These are phyloP conservation scores for Limnomonas spitsbergensis DNA, from an alignment of 139 green algal species.

Conservation along the genomic window DNA sequence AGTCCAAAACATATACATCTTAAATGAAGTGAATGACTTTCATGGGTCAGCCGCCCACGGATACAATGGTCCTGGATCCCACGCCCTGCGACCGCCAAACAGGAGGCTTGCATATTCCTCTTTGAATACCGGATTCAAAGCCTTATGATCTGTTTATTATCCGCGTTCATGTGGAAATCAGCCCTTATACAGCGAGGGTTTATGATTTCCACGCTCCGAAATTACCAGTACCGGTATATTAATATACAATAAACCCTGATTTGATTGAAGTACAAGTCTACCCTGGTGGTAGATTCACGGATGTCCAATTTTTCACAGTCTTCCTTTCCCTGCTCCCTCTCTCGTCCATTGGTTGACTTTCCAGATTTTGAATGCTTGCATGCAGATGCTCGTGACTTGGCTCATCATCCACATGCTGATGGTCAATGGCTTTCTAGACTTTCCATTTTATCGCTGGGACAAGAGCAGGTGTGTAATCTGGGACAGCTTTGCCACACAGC, in stretches of 20 bases:
- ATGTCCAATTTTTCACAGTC: too few relatives aligned
- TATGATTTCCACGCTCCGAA: neutral
- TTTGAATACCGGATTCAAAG: too few relatives aligned
- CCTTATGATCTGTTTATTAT: too few relatives aligned
- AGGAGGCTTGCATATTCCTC: too few relatives aligned
- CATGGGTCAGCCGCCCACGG: neutral
- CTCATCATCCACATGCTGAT: constrained; percentile 27
- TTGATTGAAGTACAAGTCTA: too few relatives aligned
- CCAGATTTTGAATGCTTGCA: neutral
- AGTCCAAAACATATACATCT: neutral
- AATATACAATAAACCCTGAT: too few relatives aligned
- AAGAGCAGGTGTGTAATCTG: neutral
- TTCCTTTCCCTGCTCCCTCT: too few relatives aligned
- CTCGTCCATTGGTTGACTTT: too few relatives aligned
- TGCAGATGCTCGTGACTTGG: constrained; percentile 18
- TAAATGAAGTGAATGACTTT: neutral
- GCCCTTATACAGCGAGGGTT: neutral
- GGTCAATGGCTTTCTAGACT: neutral
- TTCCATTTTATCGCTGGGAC: constrained; percentile 3
- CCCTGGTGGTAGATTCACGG: neutral
- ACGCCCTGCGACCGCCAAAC: too few relatives aligned
- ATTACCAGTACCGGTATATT: neutral
- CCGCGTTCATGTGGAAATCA: too few relatives aligned
- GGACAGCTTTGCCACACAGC: too few relatives aligned
- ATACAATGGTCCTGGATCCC: neutral